A percentile compares a stretch with the other conserved stretches of the same genome.
phyloP scores from a whole-genome alignment of 371 early-diverging fungal species.

The Apophysomyces elegans region DNA sequence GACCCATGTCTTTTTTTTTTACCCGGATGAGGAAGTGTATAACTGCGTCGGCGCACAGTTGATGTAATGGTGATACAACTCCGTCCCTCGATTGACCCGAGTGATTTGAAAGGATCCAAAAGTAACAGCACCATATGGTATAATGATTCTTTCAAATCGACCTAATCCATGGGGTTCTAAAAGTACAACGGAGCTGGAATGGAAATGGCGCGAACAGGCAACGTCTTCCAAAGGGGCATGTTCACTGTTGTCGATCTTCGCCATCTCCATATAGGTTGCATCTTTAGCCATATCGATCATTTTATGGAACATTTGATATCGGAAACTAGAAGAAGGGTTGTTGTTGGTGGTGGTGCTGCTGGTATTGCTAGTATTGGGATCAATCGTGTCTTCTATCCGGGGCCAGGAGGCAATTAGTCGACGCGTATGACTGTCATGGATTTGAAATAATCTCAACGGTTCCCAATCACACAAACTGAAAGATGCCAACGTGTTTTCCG shows the following conservation, averaged over 20 bases:
- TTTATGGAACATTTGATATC: neutral
- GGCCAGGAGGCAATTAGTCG: constrained; percentile 21
- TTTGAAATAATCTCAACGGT: constrained; percentile 13
- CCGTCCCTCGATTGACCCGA: constrained; percentile 7
- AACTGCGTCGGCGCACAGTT: constrained; percentile 13
- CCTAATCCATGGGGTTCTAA: constrained; percentile 22
- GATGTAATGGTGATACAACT: constrained; percentile 17
- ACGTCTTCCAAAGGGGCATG: neutral
- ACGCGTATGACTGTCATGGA: constrained; percentile 12
- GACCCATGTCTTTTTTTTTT: neutral
- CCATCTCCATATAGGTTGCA: constrained; percentile 13
- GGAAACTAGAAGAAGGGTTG: neutral
- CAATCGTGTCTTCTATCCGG: neutral
- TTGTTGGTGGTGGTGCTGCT: neutral
- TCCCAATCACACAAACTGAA: neutral
- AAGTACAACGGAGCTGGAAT: constrained; percentile 26
- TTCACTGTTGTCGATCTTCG: neutral
- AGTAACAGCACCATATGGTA: constrained; percentile 38
- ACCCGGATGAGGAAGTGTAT: neutral
- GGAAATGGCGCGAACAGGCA: constrained; percentile 34
- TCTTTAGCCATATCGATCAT: neutral
- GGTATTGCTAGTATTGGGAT: neutral
- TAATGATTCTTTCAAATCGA: constrained; percentile 35
- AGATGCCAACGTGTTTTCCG: no score
- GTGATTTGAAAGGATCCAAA: constrained; percentile 41